Evolutionary conservation across 2,329 filamentous ascomycete genomes (phyloP).

Genomic region (Taxawa tesnikishii): DNA sequence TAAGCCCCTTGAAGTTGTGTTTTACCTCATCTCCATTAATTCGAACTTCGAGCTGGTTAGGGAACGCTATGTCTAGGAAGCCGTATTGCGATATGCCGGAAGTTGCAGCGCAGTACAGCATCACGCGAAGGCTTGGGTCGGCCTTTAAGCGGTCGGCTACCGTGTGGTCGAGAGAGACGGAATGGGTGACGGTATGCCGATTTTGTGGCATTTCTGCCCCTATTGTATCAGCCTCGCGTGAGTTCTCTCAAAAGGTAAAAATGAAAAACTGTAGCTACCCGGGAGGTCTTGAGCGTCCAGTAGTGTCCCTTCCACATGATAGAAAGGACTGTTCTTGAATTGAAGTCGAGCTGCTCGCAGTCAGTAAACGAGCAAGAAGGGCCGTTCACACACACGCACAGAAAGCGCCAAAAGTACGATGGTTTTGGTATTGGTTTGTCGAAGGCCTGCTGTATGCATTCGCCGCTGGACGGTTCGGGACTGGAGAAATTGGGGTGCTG

Average conservation of each 20-base stretch:
- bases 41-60: constrained; percentile 83
- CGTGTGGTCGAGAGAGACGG: constrained; percentile 44
- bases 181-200: constrained; percentile 44
- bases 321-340: constrained; percentile 79
- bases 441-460: neutral
- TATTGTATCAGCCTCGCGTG: constrained; percentile 19
- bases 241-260: constrained; percentile 9
- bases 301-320: constrained; percentile 54
- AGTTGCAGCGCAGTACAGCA: constrained; percentile 66
- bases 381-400: neutral
- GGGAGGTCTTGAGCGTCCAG: constrained; percentile 57
- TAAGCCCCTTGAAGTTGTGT: constrained; percentile 85
- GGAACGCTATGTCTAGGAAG: constrained; percentile 64
- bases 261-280: constrained; percentile 38
- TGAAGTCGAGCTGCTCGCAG: constrained; percentile 28
- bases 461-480: neutral
- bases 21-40: constrained; percentile 81
- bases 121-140: constrained; percentile 55
- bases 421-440: neutral
- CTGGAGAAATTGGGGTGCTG: constrained; percentile 5
- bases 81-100: constrained; percentile 42
- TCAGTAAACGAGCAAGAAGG: neutral
- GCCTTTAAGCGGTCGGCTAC: constrained; percentile 42
- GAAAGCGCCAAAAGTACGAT: neutral
- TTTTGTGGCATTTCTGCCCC: constrained; percentile 46